A percentile compares a stretch with the other conserved stretches of the same genome.
These are phyloP conservation scores for Beauveria pseudobassiana DNA, from an alignment of 2,329 filamentous ascomycete species.

Conservation along the genomic window DNA sequence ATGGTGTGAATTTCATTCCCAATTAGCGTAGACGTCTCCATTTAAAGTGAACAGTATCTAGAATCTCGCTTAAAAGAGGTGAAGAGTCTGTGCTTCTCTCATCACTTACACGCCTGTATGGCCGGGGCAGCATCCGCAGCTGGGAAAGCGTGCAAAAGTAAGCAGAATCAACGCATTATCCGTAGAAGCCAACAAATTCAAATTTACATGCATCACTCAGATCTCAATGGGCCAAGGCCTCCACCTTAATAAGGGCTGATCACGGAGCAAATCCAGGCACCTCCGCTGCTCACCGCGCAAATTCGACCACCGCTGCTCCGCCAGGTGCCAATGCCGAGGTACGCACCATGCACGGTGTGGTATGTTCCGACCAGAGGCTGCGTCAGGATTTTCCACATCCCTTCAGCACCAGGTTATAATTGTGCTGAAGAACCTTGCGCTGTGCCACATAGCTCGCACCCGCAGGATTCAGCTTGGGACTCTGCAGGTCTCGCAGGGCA, in stretches of 20 bases:
- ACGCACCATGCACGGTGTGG: background rate
- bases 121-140: background rate
- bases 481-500: background rate
- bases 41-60: background rate
- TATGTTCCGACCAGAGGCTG: background rate
- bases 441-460: background rate
- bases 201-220: too few relatives aligned
- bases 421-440: background rate
- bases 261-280: conserved; percentile 1
- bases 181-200: background rate
- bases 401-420: background rate
- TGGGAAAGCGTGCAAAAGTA: background rate
- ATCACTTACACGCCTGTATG: background rate
- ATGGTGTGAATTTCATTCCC: background rate
- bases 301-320: background rate
- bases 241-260: background rate
- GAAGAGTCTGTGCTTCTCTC: background rate
- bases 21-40: background rate
- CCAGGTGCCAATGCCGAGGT: conserved; percentile 4
- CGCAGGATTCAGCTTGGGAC: background rate
- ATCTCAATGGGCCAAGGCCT: background rate
- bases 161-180: background rate
- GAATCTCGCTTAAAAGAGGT: background rate
- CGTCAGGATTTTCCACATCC: background rate
- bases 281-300: background rate